These are phyloP conservation scores for Alternaria hordeiaustralica DNA, from an alignment of 2,329 filamentous ascomycete species.

Conservation along the genomic window DNA sequence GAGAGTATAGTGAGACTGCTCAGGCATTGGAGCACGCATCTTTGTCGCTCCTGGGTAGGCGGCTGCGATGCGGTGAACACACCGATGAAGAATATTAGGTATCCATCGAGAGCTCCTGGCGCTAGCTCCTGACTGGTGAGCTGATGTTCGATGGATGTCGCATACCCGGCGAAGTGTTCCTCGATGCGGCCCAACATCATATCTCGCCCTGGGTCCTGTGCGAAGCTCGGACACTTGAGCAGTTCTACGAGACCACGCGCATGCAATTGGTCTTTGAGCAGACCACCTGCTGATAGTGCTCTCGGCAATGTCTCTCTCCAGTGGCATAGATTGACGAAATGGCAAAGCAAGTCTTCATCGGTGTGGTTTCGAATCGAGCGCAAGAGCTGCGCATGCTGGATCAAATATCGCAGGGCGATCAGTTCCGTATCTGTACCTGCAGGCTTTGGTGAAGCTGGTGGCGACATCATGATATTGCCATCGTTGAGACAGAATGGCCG, in stretches of 20 bases:
- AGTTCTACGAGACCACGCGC: not conserved
- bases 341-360: not conserved
- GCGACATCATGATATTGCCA: constrained; percentile 6
- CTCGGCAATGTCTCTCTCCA: not conserved
- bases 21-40: not conserved
- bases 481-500: constrained; percentile 14
- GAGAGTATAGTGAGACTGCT: constrained; percentile 5
- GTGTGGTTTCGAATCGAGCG: not conserved
- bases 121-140: not conserved
- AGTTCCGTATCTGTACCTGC: not conserved
- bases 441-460: not conserved
- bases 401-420: not conserved
- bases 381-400: not conserved
- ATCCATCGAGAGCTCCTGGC: not conserved
- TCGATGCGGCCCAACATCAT: not conserved
- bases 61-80: not conserved
- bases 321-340: not conserved
- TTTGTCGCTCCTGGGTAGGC: not conserved
- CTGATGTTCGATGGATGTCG: not conserved
- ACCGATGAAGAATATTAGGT: not conserved
- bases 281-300: not conserved
- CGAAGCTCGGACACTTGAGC: not conserved
- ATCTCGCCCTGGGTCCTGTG: not conserved
- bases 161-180: not conserved
- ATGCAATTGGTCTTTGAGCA: not conserved